These are phyloP conservation scores for Rhododendron griersonianum DNA, from an alignment of 148 eudicot genomes.

Conservation along the genomic window DNA sequence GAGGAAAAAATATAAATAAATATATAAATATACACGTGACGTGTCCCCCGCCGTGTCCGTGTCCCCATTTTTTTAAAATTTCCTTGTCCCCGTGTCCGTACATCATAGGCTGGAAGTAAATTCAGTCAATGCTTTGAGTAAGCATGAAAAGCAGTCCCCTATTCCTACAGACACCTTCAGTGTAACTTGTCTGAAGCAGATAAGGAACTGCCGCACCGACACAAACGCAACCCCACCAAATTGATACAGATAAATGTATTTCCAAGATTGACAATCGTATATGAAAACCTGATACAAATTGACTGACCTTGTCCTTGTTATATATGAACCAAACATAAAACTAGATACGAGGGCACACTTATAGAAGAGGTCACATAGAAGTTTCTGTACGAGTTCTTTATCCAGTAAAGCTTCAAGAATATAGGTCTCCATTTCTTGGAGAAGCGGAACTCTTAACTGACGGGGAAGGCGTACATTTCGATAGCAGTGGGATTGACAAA, in stretches of 20 bases:
- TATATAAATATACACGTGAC: too few species aligned
- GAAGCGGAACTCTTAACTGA: conserved; percentile 55
- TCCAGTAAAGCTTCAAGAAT: conserved; percentile 46
- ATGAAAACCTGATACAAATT: not conserved
- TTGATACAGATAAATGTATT: not conserved
- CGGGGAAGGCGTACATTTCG: conserved; percentile 64
- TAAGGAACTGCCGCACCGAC: not conserved
- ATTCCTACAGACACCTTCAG: not conserved
- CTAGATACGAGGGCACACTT: conserved; percentile 60
- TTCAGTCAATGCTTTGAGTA: not conserved
- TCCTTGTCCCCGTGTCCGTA: not conserved
- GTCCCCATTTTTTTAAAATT: too few species aligned
- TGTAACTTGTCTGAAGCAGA: not conserved
- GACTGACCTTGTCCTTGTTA: conserved; percentile 72
- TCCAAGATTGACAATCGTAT: not conserved
- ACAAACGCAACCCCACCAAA: conserved; percentile 7
- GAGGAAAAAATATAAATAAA: too few species aligned
- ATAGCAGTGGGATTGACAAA: conserved; percentile 18
- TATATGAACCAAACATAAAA: conserved; percentile 56
- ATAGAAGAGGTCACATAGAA: conserved; percentile 60
- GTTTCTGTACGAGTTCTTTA: conserved; percentile 37
- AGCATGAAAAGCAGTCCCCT: not conserved
- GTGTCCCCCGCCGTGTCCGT: too few species aligned
- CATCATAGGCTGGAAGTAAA: not conserved
- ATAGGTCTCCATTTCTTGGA: conserved; percentile 71